Conservation (phyloP, 2,329 filamentous ascomycete genomes). For the Onygena corvina region DNA sequence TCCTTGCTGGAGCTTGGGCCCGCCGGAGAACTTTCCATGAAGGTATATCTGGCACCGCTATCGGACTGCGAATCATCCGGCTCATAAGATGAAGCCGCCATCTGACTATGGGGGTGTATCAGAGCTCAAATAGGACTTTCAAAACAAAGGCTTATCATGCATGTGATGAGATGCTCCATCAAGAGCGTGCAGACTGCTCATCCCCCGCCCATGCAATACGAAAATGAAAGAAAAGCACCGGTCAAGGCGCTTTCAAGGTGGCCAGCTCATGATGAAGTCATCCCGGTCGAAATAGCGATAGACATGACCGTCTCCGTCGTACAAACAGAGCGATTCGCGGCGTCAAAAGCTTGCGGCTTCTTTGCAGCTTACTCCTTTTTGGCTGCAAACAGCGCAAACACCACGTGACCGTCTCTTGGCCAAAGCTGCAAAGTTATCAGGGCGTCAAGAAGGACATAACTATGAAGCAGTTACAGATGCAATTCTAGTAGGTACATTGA, state of each 20-base stretch:
- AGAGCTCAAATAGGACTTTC: background rate
- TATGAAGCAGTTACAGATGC: background rate
- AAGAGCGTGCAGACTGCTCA: background rate
- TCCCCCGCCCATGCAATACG: background rate
- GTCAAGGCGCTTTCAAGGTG: background rate
- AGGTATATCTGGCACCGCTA: background rate
- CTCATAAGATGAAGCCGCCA: background rate
- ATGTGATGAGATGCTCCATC: background rate
- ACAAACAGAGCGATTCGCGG: background rate
- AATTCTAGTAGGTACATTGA: conserved; percentile 8
- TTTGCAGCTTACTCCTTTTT: conserved; percentile 4
- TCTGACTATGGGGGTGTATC: background rate
- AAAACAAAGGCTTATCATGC: background rate
- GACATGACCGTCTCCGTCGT: background rate
- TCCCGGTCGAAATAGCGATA: background rate
- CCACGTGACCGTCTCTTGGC: background rate
- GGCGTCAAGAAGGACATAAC: background rate
- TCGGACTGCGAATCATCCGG: background rate
- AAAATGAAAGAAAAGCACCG: background rate
- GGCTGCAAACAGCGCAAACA: conserved; percentile 13
- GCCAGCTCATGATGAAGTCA: background rate
- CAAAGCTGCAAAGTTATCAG: background rate
- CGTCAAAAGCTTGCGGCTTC: background rate
- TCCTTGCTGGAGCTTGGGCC: background rate
- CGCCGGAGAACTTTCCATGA: background rate